These are phyloP conservation scores for Aspergillus tubingensis DNA, from an alignment of 2,329 filamentous ascomycete genomes.

Conservation along the genomic window DNA sequence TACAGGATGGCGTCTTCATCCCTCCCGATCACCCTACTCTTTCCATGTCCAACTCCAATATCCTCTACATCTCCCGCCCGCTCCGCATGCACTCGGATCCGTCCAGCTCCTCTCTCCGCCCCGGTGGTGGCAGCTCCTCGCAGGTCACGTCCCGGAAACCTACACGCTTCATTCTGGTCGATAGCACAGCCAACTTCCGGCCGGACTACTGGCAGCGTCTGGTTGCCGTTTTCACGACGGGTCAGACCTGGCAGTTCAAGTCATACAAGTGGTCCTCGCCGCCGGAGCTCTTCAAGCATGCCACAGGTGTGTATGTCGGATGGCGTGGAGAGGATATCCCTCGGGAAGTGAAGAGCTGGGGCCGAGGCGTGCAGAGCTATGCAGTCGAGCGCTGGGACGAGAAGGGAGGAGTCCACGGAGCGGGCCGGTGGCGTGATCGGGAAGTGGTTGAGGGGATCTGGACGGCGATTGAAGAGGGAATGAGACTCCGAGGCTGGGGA, in stretches of 20 bases:
- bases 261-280: slow-evolving; percentile 94
- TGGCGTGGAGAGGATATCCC: slow-evolving; percentile 85
- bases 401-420: slow-evolving; percentile 40
- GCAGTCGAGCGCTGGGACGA: slow-evolving; percentile 81
- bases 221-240: slow-evolving; percentile 95
- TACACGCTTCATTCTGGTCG: slow-evolving; percentile 92
- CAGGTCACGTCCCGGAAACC: slow-evolving; percentile 55
- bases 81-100: slow-evolving; percentile 59
- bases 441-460: slow-evolving; percentile 93
- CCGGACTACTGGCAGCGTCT: slow-evolving; percentile 97
- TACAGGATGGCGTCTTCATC: slow-evolving; percentile 78
- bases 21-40: slow-evolving; percentile 67
- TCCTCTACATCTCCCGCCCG: slow-evolving; percentile 80
- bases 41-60: slow-evolving; percentile 67
- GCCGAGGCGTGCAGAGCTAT: slow-evolving; percentile 75
- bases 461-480: slow-evolving; percentile 82
- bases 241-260: slow-evolving; percentile 98
- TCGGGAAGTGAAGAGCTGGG: slow-evolving; percentile 78
- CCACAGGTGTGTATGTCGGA: slow-evolving; percentile 83
- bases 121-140: slow-evolving; percentile 56
- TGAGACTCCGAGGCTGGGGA: slow-evolving; percentile 80
- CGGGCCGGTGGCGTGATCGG: slow-evolving; percentile 74
- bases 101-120: slow-evolving; percentile 28
- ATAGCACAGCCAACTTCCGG: slow-evolving; percentile 91
- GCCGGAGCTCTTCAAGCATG: slow-evolving; percentile 84